Evolutionary conservation across 257 asterid genomes (phyloP), one percentile per base, ranked within the genome.

Genomic region (Vinca minor): DNA sequence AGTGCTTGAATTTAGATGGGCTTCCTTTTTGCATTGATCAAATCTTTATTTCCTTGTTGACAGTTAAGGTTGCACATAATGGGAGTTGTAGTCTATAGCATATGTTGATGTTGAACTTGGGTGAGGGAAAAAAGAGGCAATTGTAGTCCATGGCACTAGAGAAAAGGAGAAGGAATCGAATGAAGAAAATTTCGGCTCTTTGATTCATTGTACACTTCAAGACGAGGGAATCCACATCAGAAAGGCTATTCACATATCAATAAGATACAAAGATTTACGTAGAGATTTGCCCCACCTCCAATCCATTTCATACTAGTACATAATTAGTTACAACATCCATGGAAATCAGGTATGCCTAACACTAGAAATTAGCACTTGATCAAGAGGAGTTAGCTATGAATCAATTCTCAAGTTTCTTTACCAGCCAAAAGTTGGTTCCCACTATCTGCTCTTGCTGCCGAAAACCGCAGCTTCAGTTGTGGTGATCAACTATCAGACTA

Each of bases 351-450:
- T 31, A 41, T 39, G 56, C 56, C 64, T 66, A 66, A 32, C 44
- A 68, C 73, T 59, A 59, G 4, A 44, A 20, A 68, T 59, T 63
- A 68, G 66, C 66, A 47, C 25, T 18, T 34, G 61, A 34, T 48
- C 41, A 47, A 11, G 21, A 31, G 72, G 58, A 20, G 66, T 58
- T 39, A 59, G 60, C 52, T 34, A 47, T 46, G 32, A 68, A 59
- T 46, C 41, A 59, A 52, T 58, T 41, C 71, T 55, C 60, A 26
- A 11, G 26, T 65, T 60, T 26, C 61, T 74, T 42, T 65, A 65
- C 73, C 79, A 55, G 36, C 32, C 48, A 48, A 58, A 59, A 39
- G 62, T 62, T 45, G 62, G n/a, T 56, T 36, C n/a, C 45, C 55
- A 25, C 39, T 63, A 18, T 45, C 73, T 29, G 60, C 59, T 62